A percentile compares a stretch with the other conserved stretches of the same genome.
Evolutionary conservation across 148 eudicot genomes (phyloP).

Genomic region (Chenopodium berlandieri): DNA sequence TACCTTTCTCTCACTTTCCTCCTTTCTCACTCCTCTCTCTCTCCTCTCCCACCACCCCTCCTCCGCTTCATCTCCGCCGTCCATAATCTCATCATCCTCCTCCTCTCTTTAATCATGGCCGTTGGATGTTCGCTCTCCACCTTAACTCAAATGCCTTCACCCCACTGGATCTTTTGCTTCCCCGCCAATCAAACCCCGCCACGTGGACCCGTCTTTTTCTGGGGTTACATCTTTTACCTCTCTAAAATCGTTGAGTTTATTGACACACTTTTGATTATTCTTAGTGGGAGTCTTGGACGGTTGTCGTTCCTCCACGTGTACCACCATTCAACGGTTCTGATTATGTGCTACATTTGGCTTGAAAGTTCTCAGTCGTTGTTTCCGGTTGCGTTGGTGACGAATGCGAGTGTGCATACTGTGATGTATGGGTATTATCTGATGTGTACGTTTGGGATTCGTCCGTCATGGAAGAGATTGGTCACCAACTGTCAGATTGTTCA

Average conservation of each 20-base stretch:
- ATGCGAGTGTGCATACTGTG: slow-evolving; percentile 66
- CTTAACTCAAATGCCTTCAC: slow-evolving; percentile 39
- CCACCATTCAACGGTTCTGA: slow-evolving; percentile 76
- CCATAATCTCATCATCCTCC: slow-evolving; percentile 60
- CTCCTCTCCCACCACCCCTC: slow-evolving; percentile 38
- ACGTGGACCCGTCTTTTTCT: slow-evolving; percentile 73
- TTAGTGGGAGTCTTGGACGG: slow-evolving; percentile 40
- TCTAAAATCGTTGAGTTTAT: slow-evolving; percentile 75
- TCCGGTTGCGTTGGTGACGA: slow-evolving; percentile 73
- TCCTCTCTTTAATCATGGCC: slow-evolving; percentile 72
- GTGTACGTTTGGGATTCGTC: slow-evolving; percentile 61
- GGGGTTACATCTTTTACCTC: slow-evolving; percentile 81
- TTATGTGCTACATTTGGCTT: slow-evolving; percentile 83
- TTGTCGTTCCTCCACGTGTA: slow-evolving; percentile 91
- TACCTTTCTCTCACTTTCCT: slow-evolving; percentile 60
- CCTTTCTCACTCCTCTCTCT: slow-evolving; percentile 32
- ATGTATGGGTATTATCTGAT: slow-evolving; percentile 79
- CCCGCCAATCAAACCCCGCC: slow-evolving; percentile 49
- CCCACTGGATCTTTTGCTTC: slow-evolving; percentile 61
- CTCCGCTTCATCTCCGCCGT: slow-evolving; percentile 51
- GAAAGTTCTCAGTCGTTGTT: slow-evolving; percentile 52
- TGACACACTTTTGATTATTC: slow-evolving; percentile 66
- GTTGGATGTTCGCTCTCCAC: slow-evolving; percentile 58
- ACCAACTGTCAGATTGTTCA: slow-evolving; percentile 86
- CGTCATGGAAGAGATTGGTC: slow-evolving; percentile 82